Base-by-base conservation (phyloP, 345 rosid species). In the Theobroma cacao region DNA sequence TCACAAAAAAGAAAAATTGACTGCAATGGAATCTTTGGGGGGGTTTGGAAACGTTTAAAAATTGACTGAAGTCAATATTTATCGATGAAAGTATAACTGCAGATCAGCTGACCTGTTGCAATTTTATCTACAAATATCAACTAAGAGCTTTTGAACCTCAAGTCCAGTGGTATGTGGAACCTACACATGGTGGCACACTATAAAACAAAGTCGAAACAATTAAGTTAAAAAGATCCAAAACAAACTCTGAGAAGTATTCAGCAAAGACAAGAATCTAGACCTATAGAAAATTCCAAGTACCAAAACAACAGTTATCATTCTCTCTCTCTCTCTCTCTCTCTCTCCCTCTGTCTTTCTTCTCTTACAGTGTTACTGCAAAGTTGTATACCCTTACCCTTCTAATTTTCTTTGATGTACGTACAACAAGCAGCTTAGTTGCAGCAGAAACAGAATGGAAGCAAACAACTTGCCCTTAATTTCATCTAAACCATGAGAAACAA, bases 221-320 rank as follows among this genome's bases (percentile, higher is more conserved):
- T 52, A 50, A 52, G 62, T n/a, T 52, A 33, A 50, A 26, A 52
- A 34, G 62, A 72, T 72, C 62, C 75, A 33, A 72, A 31, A 72
- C 31, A 34, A 72, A 52, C 45, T 11, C 41, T 33, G 5, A 33
- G 47, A 72, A 52, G 22, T 33, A 72, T 34, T 33, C 33, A 33
- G 47, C 75, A 52, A 72, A 72, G 62, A 72, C 75, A 34, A n/a
- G 45, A 52, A 34, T 53, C 62, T 52, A 71, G n/a, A 52, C 30
- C 47, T 52, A 5, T 2, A 34, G 75, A 52, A 52, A 52, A 52
- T 53, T 52, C 75, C 75, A 72, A 52, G 62, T 33, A 34, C 47
- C 31, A 72, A 72, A 72, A 72, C 61, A 71, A 72, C 58, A 72
- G 61, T 10, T 31, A 12, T n/a, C 47, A 33, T 31, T 72, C 62